Conservation (phyloP, 768 basidiomycete genomes). For the Mycena kentingensis region DNA sequence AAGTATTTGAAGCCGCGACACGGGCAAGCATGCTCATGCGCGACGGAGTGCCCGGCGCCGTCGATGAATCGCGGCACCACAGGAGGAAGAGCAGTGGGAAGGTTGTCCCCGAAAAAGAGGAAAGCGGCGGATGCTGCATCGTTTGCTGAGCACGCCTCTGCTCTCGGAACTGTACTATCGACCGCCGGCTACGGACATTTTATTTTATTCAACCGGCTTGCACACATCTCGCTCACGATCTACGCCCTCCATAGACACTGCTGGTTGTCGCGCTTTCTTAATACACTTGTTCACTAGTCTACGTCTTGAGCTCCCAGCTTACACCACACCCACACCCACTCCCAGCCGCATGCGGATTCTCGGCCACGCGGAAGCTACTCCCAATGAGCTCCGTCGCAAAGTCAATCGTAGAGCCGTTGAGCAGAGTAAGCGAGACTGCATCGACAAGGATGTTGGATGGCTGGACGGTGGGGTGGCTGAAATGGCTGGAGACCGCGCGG, state of each 20-base stretch:
- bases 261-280: background rate
- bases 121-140: conserved; percentile 64
- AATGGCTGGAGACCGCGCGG: conserved; percentile 48
- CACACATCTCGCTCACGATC: background rate
- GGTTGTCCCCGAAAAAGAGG: conserved; percentile 42
- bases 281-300: conserved; percentile 3
- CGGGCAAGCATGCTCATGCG: conserved; percentile 95
- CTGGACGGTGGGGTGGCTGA: conserved; percentile 68
- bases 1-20: conserved; percentile 97
- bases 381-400: conserved; percentile 95
- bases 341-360: conserved; percentile 91
- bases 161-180: background rate
- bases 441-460: conserved; percentile 84
- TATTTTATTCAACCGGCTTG: no score
- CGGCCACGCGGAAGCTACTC: conserved; percentile 77
- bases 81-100: conserved; percentile 57
- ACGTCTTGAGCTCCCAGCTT: conserved; percentile 83
- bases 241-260: background rate
- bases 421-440: conserved; percentile 76
- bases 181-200: background rate
- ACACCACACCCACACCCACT: conserved; percentile 94
- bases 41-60: conserved; percentile 65
- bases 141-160: conserved; percentile 49
- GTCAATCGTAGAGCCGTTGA: conserved; percentile 89
- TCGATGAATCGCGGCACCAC: conserved; percentile 48